These are phyloP conservation scores for Mimosa bimucronata DNA, from an alignment of 306 rosid species.

Conservation along the genomic window DNA sequence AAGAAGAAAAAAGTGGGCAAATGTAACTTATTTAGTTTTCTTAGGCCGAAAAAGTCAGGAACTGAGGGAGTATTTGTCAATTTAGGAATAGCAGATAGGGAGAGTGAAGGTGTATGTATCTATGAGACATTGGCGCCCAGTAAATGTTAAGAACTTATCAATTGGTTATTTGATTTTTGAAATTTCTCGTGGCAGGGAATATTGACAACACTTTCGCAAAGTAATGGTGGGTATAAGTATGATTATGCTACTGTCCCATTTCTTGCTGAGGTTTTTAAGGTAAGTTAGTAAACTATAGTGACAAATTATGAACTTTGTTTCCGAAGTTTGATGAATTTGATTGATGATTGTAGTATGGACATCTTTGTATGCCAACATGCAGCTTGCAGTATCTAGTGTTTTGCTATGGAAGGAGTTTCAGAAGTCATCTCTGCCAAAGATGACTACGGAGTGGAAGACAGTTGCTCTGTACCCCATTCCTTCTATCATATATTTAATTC, in stretches of 20 bases:
- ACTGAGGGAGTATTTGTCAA: too few species aligned
- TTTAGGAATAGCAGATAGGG: background rate
- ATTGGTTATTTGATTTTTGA: slow-evolving; percentile 15
- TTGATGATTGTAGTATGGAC: slow-evolving; percentile 13
- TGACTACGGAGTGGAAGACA: slow-evolving; percentile 88
- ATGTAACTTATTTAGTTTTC: too few species aligned
- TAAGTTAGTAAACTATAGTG: slow-evolving; percentile 25
- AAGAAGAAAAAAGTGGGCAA: too few species aligned
- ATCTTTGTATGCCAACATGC: background rate
- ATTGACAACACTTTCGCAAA: slow-evolving; percentile 85
- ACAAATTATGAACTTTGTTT: slow-evolving; percentile 26
- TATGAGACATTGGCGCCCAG: background rate
- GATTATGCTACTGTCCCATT: slow-evolving; percentile 98
- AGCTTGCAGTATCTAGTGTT: slow-evolving; percentile 87
- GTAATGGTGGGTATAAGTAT: slow-evolving; percentile 65
- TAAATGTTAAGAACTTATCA: background rate
- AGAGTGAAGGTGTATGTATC: background rate
- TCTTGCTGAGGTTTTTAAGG: slow-evolving; percentile 92
- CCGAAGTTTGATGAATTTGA: background rate
- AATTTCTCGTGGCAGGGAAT: slow-evolving; percentile 63
- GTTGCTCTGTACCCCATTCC: slow-evolving; percentile 80
- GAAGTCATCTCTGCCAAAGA: slow-evolving; percentile 63
- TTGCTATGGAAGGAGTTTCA: slow-evolving; percentile 78
- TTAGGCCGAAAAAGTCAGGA: too few species aligned
- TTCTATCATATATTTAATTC: slow-evolving; percentile 79